Evolutionary conservation across 2,329 filamentous ascomycete species (phyloP).

Genomic region (Stemphylium vesicarium): DNA sequence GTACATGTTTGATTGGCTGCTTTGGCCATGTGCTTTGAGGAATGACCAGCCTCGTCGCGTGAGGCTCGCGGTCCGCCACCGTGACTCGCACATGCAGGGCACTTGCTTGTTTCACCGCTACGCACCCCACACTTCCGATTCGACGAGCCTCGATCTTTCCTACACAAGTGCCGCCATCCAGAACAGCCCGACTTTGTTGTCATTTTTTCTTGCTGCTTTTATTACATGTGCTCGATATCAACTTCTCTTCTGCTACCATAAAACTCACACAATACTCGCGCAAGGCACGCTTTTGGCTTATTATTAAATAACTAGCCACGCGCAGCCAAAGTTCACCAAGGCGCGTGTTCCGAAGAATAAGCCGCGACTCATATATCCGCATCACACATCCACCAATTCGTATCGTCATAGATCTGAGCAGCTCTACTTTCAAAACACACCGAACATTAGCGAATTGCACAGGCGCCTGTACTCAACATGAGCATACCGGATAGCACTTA

Average conservation of each 20-base stretch:
- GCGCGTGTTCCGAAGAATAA: background rate
- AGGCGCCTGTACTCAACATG: background rate
- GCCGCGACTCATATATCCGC: background rate
- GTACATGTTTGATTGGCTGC: constrained; percentile 13
- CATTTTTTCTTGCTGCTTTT: background rate
- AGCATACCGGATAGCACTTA: constrained; percentile 2
- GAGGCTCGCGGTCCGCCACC: constrained; percentile 16
- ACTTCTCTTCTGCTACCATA: constrained; percentile 5
- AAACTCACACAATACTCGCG: background rate
- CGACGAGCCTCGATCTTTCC: constrained; percentile 9
- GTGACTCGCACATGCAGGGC: constrained; percentile 21
- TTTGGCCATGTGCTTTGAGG: background rate
- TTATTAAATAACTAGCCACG: background rate
- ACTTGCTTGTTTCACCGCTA: constrained; percentile 22
- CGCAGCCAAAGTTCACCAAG: background rate
- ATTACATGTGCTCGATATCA: background rate
- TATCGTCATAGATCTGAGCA: background rate
- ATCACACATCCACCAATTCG: background rate
- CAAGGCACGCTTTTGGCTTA: background rate
- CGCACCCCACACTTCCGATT: constrained; percentile 19
- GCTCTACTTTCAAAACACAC: background rate
- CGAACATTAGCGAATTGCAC: background rate
- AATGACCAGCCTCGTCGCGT: constrained; percentile 18
- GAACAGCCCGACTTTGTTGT: constrained; percentile 7
- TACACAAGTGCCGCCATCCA: background rate